Evolutionary conservation across 2,329 filamentous ascomycete genomes (phyloP).

Genomic region (Leptographium lundbergii): DNA sequence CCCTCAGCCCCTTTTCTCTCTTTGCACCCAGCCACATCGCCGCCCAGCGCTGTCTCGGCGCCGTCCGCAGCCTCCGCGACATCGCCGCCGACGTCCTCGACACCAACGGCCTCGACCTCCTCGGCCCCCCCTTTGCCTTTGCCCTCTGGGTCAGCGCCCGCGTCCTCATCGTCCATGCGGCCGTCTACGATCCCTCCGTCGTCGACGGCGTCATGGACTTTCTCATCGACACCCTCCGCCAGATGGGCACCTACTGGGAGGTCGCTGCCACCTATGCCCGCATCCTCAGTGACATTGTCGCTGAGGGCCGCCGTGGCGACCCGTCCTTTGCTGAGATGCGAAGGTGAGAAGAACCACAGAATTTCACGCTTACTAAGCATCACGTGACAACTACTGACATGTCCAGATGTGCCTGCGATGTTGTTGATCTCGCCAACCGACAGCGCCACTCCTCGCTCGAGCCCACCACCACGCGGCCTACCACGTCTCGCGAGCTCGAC

Average conservation of each 20-base stretch:
- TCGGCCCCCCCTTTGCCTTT: constrained; percentile 85
- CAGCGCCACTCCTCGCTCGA: constrained; percentile 50
- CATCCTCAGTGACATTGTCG: constrained; percentile 64
- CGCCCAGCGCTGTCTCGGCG: constrained; percentile 66
- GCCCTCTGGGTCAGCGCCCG: constrained; percentile 84
- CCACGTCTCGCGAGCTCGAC: constrained; percentile 70
- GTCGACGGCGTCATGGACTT: constrained; percentile 58
- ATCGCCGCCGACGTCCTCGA: constrained; percentile 67
- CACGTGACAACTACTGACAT: neutral
- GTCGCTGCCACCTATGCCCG: constrained; percentile 73
- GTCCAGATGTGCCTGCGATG: constrained; percentile 51
- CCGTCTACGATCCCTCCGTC: constrained; percentile 32
- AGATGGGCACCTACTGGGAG: constrained; percentile 75
- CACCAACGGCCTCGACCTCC: constrained; percentile 61
- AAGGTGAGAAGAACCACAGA: neutral
- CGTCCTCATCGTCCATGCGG: constrained; percentile 79
- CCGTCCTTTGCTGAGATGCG: neutral
- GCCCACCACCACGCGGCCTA: constrained; percentile 50
- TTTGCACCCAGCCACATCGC: constrained; percentile 82
- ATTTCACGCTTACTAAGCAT: neutral
- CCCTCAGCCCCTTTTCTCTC: constrained; percentile 54
- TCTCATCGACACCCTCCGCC: constrained; percentile 68
- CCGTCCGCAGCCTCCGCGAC: constrained; percentile 70
- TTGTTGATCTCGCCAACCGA: constrained; percentile 76
- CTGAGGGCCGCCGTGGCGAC: neutral